Conservation (phyloP, 2,329 filamentous ascomycete genomes). For the Aspergillus transmontanensis region DNA sequence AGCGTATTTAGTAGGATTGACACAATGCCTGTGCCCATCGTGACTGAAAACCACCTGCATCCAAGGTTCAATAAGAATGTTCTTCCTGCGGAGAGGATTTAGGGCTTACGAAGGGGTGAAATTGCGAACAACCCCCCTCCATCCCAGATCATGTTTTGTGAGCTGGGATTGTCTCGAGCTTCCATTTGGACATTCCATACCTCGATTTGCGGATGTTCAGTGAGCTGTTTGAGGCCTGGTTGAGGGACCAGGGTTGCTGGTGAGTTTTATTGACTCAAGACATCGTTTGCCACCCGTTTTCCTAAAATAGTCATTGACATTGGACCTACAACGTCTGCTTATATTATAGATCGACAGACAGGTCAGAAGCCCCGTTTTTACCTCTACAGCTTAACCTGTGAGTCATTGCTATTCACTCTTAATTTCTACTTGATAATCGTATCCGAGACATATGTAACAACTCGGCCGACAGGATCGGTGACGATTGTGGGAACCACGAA, state of each 20-base stretch:
- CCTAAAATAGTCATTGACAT: not conserved
- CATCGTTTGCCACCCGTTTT: not conserved
- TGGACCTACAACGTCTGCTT: not conserved
- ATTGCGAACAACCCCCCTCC: slow-evolving; percentile 41
- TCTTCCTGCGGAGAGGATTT: not conserved
- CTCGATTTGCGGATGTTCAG: not conserved
- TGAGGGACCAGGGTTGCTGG: not conserved
- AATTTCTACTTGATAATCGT: not conserved
- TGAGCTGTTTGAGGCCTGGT: not conserved
- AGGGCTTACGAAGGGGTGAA: slow-evolving; percentile 47
- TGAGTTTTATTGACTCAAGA: not conserved
- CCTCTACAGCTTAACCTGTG: not conserved
- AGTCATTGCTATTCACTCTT: not conserved
- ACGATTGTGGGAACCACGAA: not conserved
- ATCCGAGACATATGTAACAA: not conserved
- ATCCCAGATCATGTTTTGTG: slow-evolving; percentile 41
- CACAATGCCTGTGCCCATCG: slow-evolving; percentile 47
- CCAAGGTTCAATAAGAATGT: not conserved
- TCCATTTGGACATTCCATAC: not conserved
- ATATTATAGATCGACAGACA: not conserved
- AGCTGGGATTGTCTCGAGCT: not conserved
- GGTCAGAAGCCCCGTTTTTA: not conserved
- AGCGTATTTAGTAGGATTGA: slow-evolving; percentile 41
- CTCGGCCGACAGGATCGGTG: not conserved
- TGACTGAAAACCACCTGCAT: slow-evolving; percentile 45